Evolutionary conservation across 257 asterid species (phyloP), one percentile per base, ranked within the genome.

Genomic region (Cynanchum wilfordii): DNA sequence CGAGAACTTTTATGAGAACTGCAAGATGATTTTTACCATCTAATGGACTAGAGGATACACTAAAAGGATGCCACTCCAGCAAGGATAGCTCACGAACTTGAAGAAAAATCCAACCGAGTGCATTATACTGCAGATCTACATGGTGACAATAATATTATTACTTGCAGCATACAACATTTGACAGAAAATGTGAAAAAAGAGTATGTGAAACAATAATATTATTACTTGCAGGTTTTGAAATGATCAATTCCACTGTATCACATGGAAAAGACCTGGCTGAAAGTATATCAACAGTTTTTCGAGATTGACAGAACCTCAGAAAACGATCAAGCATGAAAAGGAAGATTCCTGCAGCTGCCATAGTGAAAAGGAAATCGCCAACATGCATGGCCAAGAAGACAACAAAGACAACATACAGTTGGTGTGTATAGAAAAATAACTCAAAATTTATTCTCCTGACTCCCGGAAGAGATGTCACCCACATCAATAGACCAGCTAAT

Each of bases 61-160:
- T 87, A 51, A 89, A 89, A 4, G 96, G 96, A 71, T 88, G 96
- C 96, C 95, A 90, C 40, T 89, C 96, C 42, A 89, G 87, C 81
- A 83, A 87, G n/a, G 96, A 89, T 30, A 89, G 76, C 29, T 89
- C 90, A 0, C 89, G 92, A 67, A 89, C 79, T 84, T 84, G 96
- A 64, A 90, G 79, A 66, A 89, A 90, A 67, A 86, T 75, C 97
- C 96, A 90, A 13, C 96, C 87, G 42, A 90, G 93, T 27, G 97
- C 91, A 72, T 90, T 87, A 75, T 90, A 90, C 2, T 75, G 83
- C 83, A 89, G 56, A 86, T 86, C 97, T 89, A 81, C 82, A 78
- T 3, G 16, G 19, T 66, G 38, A 10, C 47, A 79, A n/a, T n/a
- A n/a, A n/a, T n/a, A n/a, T n/a, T n/a, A n/a, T n/a, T n/a, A n/a